Base-by-base conservation (phyloP, 2,329 filamentous ascomycete species). In the Endoconidiophora laricicola region DNA sequence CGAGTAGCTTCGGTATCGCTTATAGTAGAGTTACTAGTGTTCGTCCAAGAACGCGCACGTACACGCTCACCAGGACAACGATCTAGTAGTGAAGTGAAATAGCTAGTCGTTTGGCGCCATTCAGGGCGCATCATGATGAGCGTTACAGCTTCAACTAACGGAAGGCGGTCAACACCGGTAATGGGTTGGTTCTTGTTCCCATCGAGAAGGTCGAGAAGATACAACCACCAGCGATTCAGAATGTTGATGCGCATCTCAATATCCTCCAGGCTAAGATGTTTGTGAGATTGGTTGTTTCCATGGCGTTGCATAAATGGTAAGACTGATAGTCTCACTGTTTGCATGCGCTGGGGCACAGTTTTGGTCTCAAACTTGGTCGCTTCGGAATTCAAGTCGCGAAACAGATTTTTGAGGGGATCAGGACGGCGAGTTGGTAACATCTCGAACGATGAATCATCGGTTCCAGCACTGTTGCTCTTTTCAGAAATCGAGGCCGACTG, bases 201-300 rank as follows among this genome's bases (percentile, higher is more conserved):
- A 56, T 87, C 80, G 22, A 94, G 73, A 69, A 94, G 78, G 53
- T 91, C 86, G 50, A 94, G 66, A 38, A 94, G 68, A 1, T 77
- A 80, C 41, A 73, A 81, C 88, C 88, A 95, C 88, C 88, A 95
- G 60, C 85, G 88, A 61, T 91, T 86, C 52, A 94, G 66, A 44
- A 93, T 85, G 42, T 78, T 79, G 2, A 83, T 76, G 53, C 88
- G 75, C 36, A 83, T 76, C 58, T 95, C 87, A 42, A 94, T 65
- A 60, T 94, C 86, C 65, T 94, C 86, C 2, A 85, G 72, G n/a
- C 75, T 69, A 43, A 94, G 68, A 14, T 61, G 61, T 53, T 64
- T 66, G 57, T 77, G 81, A 6, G 83, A 86, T 1, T 76, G 66
- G 58, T 90, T 81, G 33, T 73, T 67, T 53, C 75, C 73, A 57